Conservation (phyloP, 192 early-diverging fungal species). For the Rhizophlyctis rosea region DNA sequence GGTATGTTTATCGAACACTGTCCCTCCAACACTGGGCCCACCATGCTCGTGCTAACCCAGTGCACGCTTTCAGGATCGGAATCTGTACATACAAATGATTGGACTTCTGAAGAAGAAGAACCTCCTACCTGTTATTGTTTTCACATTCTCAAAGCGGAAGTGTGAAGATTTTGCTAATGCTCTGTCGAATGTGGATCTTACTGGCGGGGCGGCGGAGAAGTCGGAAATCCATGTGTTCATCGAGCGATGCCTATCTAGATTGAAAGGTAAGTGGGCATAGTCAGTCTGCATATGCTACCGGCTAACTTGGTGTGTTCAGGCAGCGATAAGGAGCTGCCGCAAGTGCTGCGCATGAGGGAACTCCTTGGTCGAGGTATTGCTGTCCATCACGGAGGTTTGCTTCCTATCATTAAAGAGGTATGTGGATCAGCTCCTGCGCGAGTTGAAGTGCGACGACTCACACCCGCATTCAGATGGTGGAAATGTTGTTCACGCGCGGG, state of each 20-base stretch:
- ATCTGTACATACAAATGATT: constrained; percentile 79
- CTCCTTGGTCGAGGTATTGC: constrained; percentile 89
- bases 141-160: constrained; percentile 92
- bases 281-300: too few species aligned
- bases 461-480: constrained; percentile 81
- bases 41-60: constrained; percentile 31
- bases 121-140: constrained; percentile 86
- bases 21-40: not conserved
- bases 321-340: constrained; percentile 82
- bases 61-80: constrained; percentile 57
- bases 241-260: constrained; percentile 71
- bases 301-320: constrained; percentile 30
- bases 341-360: constrained; percentile 80
- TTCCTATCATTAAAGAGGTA: constrained; percentile 96
- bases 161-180: constrained; percentile 88
- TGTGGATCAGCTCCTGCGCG: constrained; percentile 4
- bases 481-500: constrained; percentile 88
- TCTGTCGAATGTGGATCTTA: constrained; percentile 80
- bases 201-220: constrained; percentile 68
- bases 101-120: constrained; percentile 65
- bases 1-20: constrained; percentile 2
- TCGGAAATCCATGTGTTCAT: constrained; percentile 85
- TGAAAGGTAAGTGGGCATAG: constrained; percentile 50
- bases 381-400: constrained; percentile 93
- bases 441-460: not conserved